Evolutionary conservation across 768 basidiomycete genomes (phyloP), one percentile per base, ranked within the genome.

Genomic region (Naganishia vishniacii): DNA sequence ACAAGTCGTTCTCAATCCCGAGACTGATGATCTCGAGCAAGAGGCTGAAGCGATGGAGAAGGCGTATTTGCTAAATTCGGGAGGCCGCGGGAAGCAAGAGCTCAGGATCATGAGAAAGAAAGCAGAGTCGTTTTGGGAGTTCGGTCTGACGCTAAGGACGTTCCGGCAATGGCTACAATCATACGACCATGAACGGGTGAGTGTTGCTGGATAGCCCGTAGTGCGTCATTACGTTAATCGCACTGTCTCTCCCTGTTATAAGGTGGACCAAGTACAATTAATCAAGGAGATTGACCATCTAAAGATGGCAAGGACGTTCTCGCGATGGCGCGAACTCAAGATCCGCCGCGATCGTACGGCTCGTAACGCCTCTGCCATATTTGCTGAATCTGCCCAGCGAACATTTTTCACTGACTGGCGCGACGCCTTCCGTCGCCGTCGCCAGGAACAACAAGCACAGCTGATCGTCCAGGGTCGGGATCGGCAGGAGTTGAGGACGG

Each of bases 61-160:
- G 11, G 48, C 48, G 26, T 49, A 41, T 23, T 18, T 15, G 1
- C 9, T n/a, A 4, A 23, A 16, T 26, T 46, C 48, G 12, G 61
- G 48, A 7, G 48, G 48, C 4, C 2, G 37, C n/a, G 53, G 53
- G 4, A 56, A 56, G 37, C 53, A 37, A n/a, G 53, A 56, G 37
- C 25, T 56, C 9, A 32, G 53, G n/a, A 34, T 56, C 31, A 56
- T 56, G 53, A 5, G 53, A n/a, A 56, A 56, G 15, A 56, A 56
- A 23, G 53, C 53, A 56, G 53, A 56, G 53, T 56, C 53, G 53
- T 56, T 56, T 56, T 56, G 53, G 53, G 53, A 56, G 53, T 56
- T 56, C 40, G 53, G 53, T 11, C 40, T 56, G 53, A 56, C 53
- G 53, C 15, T 56, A 15, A 20, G 53, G 8, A 56, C 37, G 13